phyloP scores from a whole-genome alignment of 495 filamentous ascomycete species.

The Tuber indicum region DNA sequence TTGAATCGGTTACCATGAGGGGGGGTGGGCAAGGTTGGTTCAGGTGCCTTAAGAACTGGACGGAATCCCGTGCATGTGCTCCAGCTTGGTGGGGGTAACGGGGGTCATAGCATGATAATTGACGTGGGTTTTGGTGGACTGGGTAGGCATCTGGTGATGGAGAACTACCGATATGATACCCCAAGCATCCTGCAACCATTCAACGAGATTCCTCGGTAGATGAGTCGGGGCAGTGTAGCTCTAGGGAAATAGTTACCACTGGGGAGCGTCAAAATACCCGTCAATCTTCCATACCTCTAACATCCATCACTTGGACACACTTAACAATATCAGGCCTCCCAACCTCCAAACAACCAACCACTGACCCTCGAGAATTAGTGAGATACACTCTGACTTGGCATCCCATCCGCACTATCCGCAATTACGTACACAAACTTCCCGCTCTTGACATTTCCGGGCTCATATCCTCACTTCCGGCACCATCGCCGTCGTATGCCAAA shows the following conservation, averaged over 20 bases:
- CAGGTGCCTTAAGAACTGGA: no score
- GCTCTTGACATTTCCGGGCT: constrained; percentile 32
- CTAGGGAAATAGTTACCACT: background rate
- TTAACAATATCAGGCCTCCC: background rate
- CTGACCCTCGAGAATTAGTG: background rate
- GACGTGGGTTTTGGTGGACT: no score
- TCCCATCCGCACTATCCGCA: constrained; percentile 15
- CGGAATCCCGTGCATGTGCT: no score
- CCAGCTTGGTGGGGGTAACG: no score
- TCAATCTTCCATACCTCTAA: background rate
- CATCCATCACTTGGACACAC: background rate
- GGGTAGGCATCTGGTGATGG: no score
- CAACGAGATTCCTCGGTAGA: background rate
- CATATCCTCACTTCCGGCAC: constrained; percentile 42
- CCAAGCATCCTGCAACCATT: background rate
- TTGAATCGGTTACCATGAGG: no score
- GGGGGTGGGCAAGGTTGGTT: no score
- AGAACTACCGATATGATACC: background rate
- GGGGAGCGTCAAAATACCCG: background rate
- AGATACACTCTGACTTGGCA: background rate
- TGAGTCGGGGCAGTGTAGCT: background rate
- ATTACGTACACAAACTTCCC: constrained; percentile 31
- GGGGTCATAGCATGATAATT: no score
- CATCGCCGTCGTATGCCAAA: constrained; percentile 42
- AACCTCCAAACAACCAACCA: background rate